Evolutionary conservation across 768 basidiomycete species (phyloP), one percentile per base, ranked within the genome.

Genomic region (Leccinum ochraceum): DNA sequence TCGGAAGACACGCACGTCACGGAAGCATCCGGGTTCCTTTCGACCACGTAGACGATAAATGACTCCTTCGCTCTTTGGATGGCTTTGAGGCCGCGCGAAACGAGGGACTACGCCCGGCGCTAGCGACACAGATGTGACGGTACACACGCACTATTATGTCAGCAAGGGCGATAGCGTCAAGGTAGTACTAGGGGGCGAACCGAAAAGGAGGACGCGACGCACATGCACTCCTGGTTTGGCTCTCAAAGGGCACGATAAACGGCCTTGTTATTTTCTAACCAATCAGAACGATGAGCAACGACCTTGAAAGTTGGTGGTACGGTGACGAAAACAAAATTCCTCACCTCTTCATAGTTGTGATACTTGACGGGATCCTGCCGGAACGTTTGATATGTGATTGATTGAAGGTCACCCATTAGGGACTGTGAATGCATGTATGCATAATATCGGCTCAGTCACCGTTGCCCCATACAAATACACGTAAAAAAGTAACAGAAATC

Each of bases 321-420:
- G 54, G 62, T 58, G 61, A 36, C 13, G 34, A 36, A 36, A 44
- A 60, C 36, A 30, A 50, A 49, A 36, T 55, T 44, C 57, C 53
- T 75, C 53, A 88, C 92, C 81, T 96, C 92, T 78, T 99, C 97
- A 71, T 99, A 99, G 67, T 93, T 88, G 58, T 82, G 75, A 72
- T 99, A 99, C 75, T 99, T 99, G 61, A 98, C 87, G 4, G 97
- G 96, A 77, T 98, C 96, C 72, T 94, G 86, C 71, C 98, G 97
- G 69, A 99, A 99, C 2, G 93, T 94, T 71, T 98, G 94, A 74
- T 99, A 99, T 10, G 95, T 98, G 64, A 89, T 84, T 67, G 94
- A 95, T 70, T 92, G 93, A 58, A 98, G 76, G 75, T 99, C 95
- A 69, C 98, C 96, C 95, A 96, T 96, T 68, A 99, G 75, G 22